Conservation (phyloP, 2,329 filamentous ascomycete genomes). For the Bipolaris zeicola region DNA sequence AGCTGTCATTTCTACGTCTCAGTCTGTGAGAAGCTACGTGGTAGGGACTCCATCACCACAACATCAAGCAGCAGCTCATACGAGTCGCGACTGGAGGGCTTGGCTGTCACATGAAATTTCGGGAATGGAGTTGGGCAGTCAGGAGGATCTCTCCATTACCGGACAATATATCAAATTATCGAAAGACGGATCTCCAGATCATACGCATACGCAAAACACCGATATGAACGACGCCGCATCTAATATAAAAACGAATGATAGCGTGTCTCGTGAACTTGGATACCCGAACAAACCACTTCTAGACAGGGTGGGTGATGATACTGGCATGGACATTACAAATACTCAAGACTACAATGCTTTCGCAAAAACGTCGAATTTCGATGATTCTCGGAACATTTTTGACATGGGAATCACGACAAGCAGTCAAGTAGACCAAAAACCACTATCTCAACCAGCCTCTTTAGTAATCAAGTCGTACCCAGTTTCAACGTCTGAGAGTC, state of each 20-base stretch:
- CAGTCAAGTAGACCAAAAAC: neutral
- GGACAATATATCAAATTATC: conserved; percentile 25
- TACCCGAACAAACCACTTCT: neutral
- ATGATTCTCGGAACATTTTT: neutral
- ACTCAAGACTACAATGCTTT: neutral
- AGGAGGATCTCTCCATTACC: conserved; percentile 38
- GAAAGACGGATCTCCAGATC: conserved; percentile 24
- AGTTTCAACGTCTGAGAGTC: conserved; percentile 9
- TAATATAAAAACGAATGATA: neutral
- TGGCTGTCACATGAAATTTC: conserved; percentile 55
- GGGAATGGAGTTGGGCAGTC: conserved; percentile 38
- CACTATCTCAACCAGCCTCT: neutral
- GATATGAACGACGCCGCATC: conserved; percentile 15
- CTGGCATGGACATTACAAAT: too few relatives aligned
- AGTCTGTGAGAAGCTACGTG: conserved; percentile 52
- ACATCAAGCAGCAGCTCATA: conserved; percentile 30
- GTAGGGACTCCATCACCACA: conserved; percentile 40
- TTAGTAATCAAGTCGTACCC: neutral
- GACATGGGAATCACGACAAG: neutral
- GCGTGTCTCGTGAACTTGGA: neutral
- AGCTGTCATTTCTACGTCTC: conserved; percentile 52
- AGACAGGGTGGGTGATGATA: neutral
- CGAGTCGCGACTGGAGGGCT: conserved; percentile 54
- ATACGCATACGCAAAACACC: conserved; percentile 33
- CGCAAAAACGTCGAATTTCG: neutral